phyloP scores from a whole-genome alignment of 1,139 yeast species.

The Sugiyamaella castrensis region DNA sequence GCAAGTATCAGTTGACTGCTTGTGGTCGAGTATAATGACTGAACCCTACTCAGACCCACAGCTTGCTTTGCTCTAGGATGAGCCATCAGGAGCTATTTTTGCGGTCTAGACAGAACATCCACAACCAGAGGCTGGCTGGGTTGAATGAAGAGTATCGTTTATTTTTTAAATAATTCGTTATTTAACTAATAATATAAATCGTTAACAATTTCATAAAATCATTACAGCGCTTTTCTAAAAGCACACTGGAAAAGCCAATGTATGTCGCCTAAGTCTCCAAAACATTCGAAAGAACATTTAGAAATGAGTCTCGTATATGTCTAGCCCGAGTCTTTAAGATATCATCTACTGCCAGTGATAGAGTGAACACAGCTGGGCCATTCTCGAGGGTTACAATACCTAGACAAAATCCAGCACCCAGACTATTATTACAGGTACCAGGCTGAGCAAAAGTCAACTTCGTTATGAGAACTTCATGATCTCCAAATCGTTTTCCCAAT shows the following conservation, averaged over 20 bases:
- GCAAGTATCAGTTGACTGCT: too few relatives aligned
- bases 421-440: constrained; percentile 5
- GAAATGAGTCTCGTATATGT: constrained; percentile 17
- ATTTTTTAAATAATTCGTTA: too few relatives aligned
- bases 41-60: too few relatives aligned
- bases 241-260: too few relatives aligned
- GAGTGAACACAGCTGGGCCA: constrained; percentile 17
- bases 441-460: constrained; percentile 19
- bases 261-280: constrained; percentile 8
- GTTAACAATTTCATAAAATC: background rate
- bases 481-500: background rate
- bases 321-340: background rate
- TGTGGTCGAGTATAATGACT: too few relatives aligned
- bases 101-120: too few relatives aligned
- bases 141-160: too few relatives aligned
- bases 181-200: background rate
- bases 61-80: too few relatives aligned
- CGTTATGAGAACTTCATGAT: constrained; percentile 2
- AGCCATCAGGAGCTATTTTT: too few relatives aligned
- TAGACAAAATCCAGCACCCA: constrained; percentile 15
- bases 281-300: constrained; percentile 13
- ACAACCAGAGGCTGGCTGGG: too few relatives aligned
- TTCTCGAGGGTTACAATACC: constrained; percentile 18
- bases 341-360: constrained; percentile 16
- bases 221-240: background rate